Base-by-base conservation (phyloP, 108 stramenopile genomes). In the Cylindrotheca fusiformis region DNA sequence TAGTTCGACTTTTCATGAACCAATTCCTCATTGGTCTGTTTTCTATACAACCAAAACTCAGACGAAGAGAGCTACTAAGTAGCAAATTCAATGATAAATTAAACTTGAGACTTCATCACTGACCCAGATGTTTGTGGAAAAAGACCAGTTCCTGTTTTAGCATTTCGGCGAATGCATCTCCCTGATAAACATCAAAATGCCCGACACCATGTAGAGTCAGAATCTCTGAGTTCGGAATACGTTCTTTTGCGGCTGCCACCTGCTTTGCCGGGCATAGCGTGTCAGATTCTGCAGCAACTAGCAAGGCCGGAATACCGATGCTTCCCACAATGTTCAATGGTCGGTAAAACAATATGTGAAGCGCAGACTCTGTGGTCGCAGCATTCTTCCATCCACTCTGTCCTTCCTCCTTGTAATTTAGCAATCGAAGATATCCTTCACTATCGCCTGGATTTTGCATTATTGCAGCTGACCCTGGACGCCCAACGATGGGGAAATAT, bases 401-500 rank as follows among this genome's bases (percentile, higher is more conserved):
- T 6, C 8, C 3, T 27, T 47, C 29, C 18, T 10, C 20, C 4
- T 21, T 8, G 1, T 41, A 26, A 23, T 44, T 25, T 1, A 58
- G 1, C 5, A 65, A 27, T 2, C 52, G 20, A 4, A 32, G 32
- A 45, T 65, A 72, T 48, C 71, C 71, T 52, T 65, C 48, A 14
- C 58, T 53, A 44, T 72, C 71, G 3, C 71, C 71, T 26, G 41
- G 63, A 65, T 72, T 72, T 53, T 72, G 71, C 63, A 72, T 58
- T 3, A 66, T 23, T 8, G 71, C 71, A 2, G 48, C 36, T 6
- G 71, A 72, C 44, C 71, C 71, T 18, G 71, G 71, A 18, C 18
- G 32, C 3, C 71, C 71, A 44, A 32, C 28, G 2, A 72, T 3
- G n/a, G 71, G 71, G 29, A 72, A 27, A 32, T 72, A 72, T 29